Evolutionary conservation across 768 basidiomycete species (phyloP).

Genomic region (Hortiboletus campestris): DNA sequence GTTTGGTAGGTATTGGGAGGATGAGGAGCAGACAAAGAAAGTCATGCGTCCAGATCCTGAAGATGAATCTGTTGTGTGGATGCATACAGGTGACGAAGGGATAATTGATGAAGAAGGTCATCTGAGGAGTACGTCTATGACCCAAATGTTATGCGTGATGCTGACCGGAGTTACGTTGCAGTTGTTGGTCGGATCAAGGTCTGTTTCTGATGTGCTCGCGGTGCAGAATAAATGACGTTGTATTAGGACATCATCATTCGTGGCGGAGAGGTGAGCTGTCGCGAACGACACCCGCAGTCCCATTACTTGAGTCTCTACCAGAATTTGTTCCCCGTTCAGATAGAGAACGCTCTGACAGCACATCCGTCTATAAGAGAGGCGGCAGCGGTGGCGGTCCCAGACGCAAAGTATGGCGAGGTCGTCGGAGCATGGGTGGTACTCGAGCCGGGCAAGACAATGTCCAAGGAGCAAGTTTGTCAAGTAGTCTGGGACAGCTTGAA

Average conservation of each 20-base stretch:
- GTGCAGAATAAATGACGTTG: slow-evolving; percentile 1
- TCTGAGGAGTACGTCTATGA: slow-evolving; percentile 51
- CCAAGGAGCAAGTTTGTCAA: slow-evolving; percentile 52
- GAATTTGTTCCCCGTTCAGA: slow-evolving; percentile 84
- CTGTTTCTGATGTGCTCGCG: slow-evolving; percentile 2
- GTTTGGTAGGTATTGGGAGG: slow-evolving; percentile 66
- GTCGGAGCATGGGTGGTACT: slow-evolving; percentile 78
- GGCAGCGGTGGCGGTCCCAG: slow-evolving; percentile 70
- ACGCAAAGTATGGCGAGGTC: slow-evolving; percentile 68
- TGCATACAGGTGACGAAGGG: slow-evolving; percentile 81
- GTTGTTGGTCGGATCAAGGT: slow-evolving; percentile 82
- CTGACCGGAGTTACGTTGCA: slow-evolving; percentile 25
- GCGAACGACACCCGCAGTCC: neutral
- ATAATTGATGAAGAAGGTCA: slow-evolving; percentile 83
- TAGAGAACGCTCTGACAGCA: slow-evolving; percentile 68
- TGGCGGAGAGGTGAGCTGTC: slow-evolving; percentile 65
- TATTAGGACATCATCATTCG: slow-evolving; percentile 78
- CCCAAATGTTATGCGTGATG: neutral
- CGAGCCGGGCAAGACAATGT: slow-evolving; percentile 36
- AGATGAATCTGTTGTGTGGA: slow-evolving; percentile 64
- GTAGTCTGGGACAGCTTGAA: slow-evolving; percentile 64
- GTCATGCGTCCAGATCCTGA: slow-evolving; percentile 54
- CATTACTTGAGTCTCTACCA: slow-evolving; percentile 23
- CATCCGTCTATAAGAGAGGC: slow-evolving; percentile 64
- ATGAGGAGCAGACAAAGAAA: slow-evolving; percentile 61